Percentiles rank a stretch among this genome's conserved stretches.
Evolutionary conservation across 2,329 filamentous ascomycete species (phyloP).

Genomic region (Lachnellula hyalina): DNA sequence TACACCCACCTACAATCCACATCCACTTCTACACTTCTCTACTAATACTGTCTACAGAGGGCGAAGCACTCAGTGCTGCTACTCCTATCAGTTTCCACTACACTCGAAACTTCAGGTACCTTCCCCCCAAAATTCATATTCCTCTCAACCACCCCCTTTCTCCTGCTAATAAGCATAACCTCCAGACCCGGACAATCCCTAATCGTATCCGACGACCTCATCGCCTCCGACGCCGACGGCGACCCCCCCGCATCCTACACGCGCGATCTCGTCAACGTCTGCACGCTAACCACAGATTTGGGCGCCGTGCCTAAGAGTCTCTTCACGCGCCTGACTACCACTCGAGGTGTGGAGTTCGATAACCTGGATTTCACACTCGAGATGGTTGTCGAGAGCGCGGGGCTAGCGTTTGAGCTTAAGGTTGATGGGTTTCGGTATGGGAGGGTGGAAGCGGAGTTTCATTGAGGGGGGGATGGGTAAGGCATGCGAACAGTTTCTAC

Average conservation of each 20-base stretch:
- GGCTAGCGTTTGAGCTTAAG: conserved; percentile 70
- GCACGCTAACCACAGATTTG: conserved; percentile 74
- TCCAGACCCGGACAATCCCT: conserved; percentile 66
- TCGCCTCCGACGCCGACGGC: conserved; percentile 64
- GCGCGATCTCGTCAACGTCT: conserved; percentile 63
- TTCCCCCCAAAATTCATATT: neutral
- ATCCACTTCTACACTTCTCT: neutral
- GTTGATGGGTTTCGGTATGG: conserved; percentile 75
- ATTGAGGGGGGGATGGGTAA: conserved; percentile 37
- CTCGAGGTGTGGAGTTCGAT: conserved; percentile 73
- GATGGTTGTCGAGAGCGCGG: conserved; percentile 76
- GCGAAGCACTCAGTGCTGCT: conserved; percentile 68
- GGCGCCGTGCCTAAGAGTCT: conserved; percentile 67
- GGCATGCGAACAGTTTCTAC: neutral
- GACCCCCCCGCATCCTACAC: conserved; percentile 54
- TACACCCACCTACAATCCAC: neutral
- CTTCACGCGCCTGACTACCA: conserved; percentile 73
- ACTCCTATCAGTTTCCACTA: conserved; percentile 78
- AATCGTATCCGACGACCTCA: conserved; percentile 70
- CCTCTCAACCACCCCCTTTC: neutral
- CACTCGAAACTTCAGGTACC: conserved; percentile 64
- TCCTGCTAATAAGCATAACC: neutral
- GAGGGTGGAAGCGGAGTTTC: conserved; percentile 72
- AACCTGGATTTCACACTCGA: conserved; percentile 78
- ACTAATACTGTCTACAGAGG: conserved; percentile 39